phyloP scores from a whole-genome alignment of 306 rosid genomes.

The Malus sieversii region DNA sequence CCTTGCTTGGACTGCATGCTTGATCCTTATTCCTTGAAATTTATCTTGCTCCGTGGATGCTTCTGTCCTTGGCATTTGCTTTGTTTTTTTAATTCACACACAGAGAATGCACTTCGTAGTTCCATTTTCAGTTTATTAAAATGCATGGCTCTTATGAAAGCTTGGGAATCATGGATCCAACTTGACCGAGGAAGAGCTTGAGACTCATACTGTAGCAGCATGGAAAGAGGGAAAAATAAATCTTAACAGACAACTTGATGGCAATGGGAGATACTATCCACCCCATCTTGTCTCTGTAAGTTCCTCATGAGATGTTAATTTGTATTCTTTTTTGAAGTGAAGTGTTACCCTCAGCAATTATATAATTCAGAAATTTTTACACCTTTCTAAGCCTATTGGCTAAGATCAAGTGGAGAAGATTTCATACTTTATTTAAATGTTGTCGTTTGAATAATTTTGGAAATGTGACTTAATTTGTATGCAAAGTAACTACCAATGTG shows the following conservation, averaged over 20 bases:
- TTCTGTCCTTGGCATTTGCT: not conserved
- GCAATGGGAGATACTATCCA: slow-evolving; percentile 39
- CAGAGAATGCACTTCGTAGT: not conserved
- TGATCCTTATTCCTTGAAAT: not conserved
- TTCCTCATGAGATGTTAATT: slow-evolving; percentile 17
- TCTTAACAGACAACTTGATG: slow-evolving; percentile 32
- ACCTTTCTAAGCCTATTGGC: not conserved
- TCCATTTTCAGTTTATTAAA: slow-evolving; percentile 9
- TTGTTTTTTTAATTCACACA: not conserved
- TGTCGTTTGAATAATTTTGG: not conserved
- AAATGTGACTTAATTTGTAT: not conserved
- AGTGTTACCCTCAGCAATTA: not conserved
- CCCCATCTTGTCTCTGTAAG: slow-evolving; percentile 57
- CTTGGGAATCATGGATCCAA: slow-evolving; percentile 73
- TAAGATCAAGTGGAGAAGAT: not conserved
- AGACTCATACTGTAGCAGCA: slow-evolving; percentile 77
- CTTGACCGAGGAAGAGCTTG: slow-evolving; percentile 81
- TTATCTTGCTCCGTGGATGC: slow-evolving; percentile 6
- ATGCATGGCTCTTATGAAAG: slow-evolving; percentile 36
- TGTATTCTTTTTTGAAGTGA: not conserved
- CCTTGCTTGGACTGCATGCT: not conserved
- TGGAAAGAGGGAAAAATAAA: slow-evolving; percentile 76
- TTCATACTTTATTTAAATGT: not conserved
- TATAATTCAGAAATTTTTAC: not conserved
- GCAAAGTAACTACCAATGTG: not conserved